Evolutionary conservation across 2,329 filamentous ascomycete species (phyloP), one percentile per base, ranked within the genome.

Genomic region (Pleurostoma richardsiae): DNA sequence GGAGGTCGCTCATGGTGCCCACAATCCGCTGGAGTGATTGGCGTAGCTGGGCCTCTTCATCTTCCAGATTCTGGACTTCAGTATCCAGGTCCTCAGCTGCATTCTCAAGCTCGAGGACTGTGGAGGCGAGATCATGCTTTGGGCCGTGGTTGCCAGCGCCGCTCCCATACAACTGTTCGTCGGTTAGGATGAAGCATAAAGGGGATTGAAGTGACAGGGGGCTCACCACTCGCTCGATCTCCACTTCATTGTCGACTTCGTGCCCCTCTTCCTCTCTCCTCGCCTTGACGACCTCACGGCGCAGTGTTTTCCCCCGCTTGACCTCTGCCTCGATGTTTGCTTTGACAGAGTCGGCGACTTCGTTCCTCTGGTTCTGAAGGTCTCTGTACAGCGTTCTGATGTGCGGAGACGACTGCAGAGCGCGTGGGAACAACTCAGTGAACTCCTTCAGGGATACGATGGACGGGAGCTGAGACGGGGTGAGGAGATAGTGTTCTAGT

Each of bases 401-500:
- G 47, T 85, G 82, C 0, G 86, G 79, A 41, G 83, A 85, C 28
- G 76, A 70, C 49, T 83, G 85, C 43, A 83, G 73, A 38, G 79
- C 66, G 43, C 76, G 79, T 8, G 90, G 89, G 59, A 95, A 94
- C 39, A 92, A 76, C 29, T 83, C 76, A 40, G 80, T 82, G 71
- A 95, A 95, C 54, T 89, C 80, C 48, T 83, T 75, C 41, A 90
- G 76, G 6, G 88, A 84, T 55, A 90, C 72, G 59, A 90, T 79
- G 52, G 85, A 79, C 39, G 86, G 84, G 36, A 95, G 74, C 29
- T 86, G 77, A 6, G 89, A 84, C 10, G 90, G 87, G 30, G 85
- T 76, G 33, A 95, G 78, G 49, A 95, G 80, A 63, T 92, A 95
- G 65, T 86, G 85, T 58, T 76, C 76, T 44, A 95, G 78, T 53